Base-by-base conservation (phyloP, 179 eudicot species). In the Sideroxylon spinosum region DNA sequence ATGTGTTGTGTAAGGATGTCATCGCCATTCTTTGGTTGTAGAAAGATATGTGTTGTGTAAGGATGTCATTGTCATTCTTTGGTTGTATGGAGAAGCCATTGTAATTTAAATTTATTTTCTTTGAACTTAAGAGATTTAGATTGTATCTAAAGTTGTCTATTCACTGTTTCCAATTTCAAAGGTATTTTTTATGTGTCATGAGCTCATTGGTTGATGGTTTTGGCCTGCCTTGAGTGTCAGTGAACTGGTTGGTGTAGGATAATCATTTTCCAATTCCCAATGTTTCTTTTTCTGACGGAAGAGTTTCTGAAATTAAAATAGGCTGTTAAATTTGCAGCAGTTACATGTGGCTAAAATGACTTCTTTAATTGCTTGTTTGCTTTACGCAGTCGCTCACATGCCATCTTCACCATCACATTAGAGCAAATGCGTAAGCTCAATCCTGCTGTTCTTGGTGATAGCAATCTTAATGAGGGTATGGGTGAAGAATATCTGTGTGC, bases 361-460 rank as follows among this genome's bases (percentile, higher is more conserved):
- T 17, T 71, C 49, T 75, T 79, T 29, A 66, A 22, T 23, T 26
- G 69, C 59, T 22, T 82, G n/a, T 57, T 29, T 64, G 7, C 52
- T 79, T 77, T 78, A 65, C 83, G 82, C 86, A 96, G 99, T 78
- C 99, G 99, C 44, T 96, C 99, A n/a, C 99, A 96, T 90, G 99
- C 99, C 71, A 94, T 96, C 85, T 96, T 96, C 89, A 96, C 99
- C 77, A 94, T 96, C 74, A 90, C 99, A n/a, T 75, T 96, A 80
- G 99, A 96, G 88, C 99, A 96, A 87, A 94, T 94, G 94, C 92
- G 85, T 67, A 92, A 89, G 87, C 74, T 86, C 67, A 86, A 87
- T 85, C 81, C 86, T 37, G 81, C 74, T 44, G 63, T 50, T 81
- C 77, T 92, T 79, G 91, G 80, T 78, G 90, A 93, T 69, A 77